Percentiles rank a stretch among this genome's conserved stretches.
These are phyloP conservation scores for Taphrina populina DNA, from an alignment of 1,139 yeast genomes.

Conservation along the genomic window DNA sequence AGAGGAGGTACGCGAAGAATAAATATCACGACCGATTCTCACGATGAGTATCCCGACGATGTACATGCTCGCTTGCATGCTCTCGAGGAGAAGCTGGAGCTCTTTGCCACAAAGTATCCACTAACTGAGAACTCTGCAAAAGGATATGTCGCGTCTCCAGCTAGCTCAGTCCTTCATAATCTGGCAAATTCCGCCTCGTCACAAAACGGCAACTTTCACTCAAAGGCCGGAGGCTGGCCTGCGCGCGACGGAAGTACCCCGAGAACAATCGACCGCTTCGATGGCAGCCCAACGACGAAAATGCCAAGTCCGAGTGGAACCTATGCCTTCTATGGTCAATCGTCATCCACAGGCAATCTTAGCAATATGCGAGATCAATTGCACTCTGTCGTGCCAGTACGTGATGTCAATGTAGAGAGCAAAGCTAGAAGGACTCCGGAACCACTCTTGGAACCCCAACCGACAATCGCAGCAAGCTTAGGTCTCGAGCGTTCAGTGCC, in stretches of 20 bases:
- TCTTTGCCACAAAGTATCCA: not conserved
- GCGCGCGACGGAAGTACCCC: too few relatives aligned
- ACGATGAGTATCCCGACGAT: not conserved
- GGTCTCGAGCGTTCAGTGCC: not conserved
- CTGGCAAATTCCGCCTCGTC: not conserved
- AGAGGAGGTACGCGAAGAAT: slow-evolving; percentile 31
- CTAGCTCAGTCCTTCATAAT: not conserved
- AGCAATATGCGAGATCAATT: slow-evolving; percentile 10
- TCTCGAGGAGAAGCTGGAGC: slow-evolving; percentile 5
- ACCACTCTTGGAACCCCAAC: slow-evolving; percentile 2
- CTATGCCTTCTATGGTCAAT: slow-evolving; percentile 21
- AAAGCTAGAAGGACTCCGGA: not conserved
- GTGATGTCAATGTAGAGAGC: not conserved
- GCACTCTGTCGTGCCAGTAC: slow-evolving; percentile 9
- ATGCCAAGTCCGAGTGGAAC: slow-evolving; percentile 1
- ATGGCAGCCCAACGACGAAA: not conserved
- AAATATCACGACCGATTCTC: not conserved
- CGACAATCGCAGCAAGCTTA: too few relatives aligned
- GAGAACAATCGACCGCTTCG: too few relatives aligned
- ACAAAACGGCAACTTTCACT: not conserved
- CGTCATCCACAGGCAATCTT: slow-evolving; percentile 15
- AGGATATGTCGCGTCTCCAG: not conserved
- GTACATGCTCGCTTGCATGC: slow-evolving; percentile 6
- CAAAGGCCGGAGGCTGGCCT: not conserved
- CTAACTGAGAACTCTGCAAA: not conserved